Conservation (phyloP, 345 rosid species). For the Xanthoceras sorbifolium region DNA sequence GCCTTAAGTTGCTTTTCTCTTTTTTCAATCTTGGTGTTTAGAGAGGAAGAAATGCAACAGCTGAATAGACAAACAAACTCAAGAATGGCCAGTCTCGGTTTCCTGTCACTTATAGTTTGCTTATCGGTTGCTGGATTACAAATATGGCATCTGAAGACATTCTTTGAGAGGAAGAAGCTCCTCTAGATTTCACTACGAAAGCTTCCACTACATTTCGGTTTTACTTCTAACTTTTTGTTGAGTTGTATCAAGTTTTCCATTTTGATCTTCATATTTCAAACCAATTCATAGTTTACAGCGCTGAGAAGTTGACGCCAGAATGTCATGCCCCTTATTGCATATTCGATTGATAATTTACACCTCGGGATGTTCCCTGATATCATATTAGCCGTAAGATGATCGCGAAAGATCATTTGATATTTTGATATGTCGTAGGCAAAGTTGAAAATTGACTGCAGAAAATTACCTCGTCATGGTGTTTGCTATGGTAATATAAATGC, state of each 20-base stretch:
- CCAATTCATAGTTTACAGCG: not conserved
- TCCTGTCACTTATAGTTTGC: slow-evolving; percentile 66
- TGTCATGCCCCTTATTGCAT: not conserved
- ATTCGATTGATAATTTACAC: not conserved
- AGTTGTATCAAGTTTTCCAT: not conserved
- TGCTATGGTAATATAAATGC: too few relatives aligned
- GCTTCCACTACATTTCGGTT: not conserved
- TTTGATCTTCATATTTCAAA: not conserved
- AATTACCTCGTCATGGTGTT: too few relatives aligned
- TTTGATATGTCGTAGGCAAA: too few relatives aligned
- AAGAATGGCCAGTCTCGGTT: slow-evolving; percentile 60
- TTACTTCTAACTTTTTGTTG: not conserved
- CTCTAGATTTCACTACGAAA: slow-evolving; percentile 33
- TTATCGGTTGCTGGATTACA: slow-evolving; percentile 75
- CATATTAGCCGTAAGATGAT: too few relatives aligned
- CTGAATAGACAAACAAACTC: slow-evolving; percentile 68
- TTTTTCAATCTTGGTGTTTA: slow-evolving; percentile 23
- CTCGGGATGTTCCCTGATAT: too few relatives aligned
- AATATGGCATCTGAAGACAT: slow-evolving; percentile 81
- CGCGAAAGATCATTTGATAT: too few relatives aligned
- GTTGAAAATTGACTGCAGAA: too few relatives aligned
- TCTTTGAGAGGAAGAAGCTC: slow-evolving; percentile 88
- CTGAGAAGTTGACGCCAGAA: not conserved
- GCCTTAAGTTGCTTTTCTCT: not conserved
- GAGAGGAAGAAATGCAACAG: slow-evolving; percentile 87